Evolutionary conservation across 768 basidiomycete species (phyloP).

Genomic region (Hemileccinum impolitum): DNA sequence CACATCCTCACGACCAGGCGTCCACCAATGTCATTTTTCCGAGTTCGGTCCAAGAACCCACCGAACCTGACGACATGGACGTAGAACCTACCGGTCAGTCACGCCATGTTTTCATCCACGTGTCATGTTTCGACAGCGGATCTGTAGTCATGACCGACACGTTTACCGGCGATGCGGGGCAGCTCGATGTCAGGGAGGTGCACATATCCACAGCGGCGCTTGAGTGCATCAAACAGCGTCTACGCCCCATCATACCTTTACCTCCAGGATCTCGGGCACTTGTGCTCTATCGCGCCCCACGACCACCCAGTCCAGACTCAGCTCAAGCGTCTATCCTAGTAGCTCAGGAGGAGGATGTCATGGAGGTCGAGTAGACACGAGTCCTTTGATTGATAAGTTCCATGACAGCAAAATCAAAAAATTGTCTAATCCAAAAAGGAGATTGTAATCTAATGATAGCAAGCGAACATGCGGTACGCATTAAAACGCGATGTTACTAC

Average conservation of each 20-base stretch:
- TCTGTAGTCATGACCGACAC: background rate
- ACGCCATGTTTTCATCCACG: slow-evolving; percentile 2
- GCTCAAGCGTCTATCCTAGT: background rate
- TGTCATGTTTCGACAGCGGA: background rate
- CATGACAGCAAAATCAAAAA: slow-evolving; percentile 18
- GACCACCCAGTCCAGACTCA: slow-evolving; percentile 18
- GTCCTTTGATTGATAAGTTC: slow-evolving; percentile 1
- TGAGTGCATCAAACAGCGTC: slow-evolving; percentile 39
- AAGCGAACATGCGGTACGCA: background rate
- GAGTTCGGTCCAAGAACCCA: slow-evolving; percentile 41
- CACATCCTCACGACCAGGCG: slow-evolving; percentile 2
- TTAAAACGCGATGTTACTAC: background rate
- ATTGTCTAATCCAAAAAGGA: slow-evolving; percentile 23
- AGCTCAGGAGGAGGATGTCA: slow-evolving; percentile 39
- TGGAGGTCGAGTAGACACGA: slow-evolving; percentile 54
- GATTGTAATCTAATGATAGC: slow-evolving; percentile 25
- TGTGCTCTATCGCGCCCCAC: slow-evolving; percentile 49
- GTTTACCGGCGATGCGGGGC: too few species aligned
- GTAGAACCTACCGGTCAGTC: slow-evolving; percentile 62
- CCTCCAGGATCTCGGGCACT: slow-evolving; percentile 41
- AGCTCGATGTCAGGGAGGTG: slow-evolving; percentile 25
- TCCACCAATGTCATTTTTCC: slow-evolving; percentile 24
- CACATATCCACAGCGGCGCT: slow-evolving; percentile 46
- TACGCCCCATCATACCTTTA: slow-evolving; percentile 22
- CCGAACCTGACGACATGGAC: slow-evolving; percentile 67